Percentiles rank a stretch among this genome's conserved stretches.
Conservation (phyloP, 1,284 basidiomycete genomes). For the Ustilago trichophora region DNA sequence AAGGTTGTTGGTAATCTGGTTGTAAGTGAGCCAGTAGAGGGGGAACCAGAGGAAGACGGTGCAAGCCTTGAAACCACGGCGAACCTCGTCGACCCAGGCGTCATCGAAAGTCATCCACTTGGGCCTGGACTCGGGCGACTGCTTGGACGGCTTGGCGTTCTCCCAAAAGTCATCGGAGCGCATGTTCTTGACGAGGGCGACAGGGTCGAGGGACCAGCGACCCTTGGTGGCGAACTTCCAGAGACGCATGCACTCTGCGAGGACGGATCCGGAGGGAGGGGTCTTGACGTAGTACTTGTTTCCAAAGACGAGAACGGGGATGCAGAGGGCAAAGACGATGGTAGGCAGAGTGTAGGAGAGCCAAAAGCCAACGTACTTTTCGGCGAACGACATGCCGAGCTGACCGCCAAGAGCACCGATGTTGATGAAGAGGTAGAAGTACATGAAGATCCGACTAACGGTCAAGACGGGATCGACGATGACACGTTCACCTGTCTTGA, state of each 20-base stretch:
- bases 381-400: slow-evolving; percentile 67
- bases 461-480: slow-evolving; percentile 83
- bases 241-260: slow-evolving; percentile 71
- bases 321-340: slow-evolving; percentile 69
- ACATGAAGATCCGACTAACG: slow-evolving; percentile 63
- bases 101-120: slow-evolving; percentile 70
- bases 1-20: slow-evolving; percentile 75
- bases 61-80: slow-evolving; percentile 84
- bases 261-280: slow-evolving; percentile 81
- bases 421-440: slow-evolving; percentile 66
- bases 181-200: slow-evolving; percentile 53
- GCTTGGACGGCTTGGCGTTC: slow-evolving; percentile 75
- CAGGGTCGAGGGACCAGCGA: slow-evolving; percentile 67
- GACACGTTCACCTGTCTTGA: slow-evolving; percentile 76
- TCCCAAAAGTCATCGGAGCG: slow-evolving; percentile 81
- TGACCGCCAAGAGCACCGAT: slow-evolving; percentile 65
- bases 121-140: slow-evolving; percentile 61
- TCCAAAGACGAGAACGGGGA: slow-evolving; percentile 76
- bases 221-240: slow-evolving; percentile 61
- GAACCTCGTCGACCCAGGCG: slow-evolving; percentile 79
- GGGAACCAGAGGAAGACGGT: slow-evolving; percentile 79
- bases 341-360: slow-evolving; percentile 69
- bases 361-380: slow-evolving; percentile 68
- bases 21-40: slow-evolving; percentile 69
- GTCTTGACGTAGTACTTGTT: slow-evolving; percentile 75